A percentile compares a stretch with the other conserved stretches of the same genome.
Evolutionary conservation across 108 stramenopile genomes (phyloP).

Genomic region (Schizochytrium sp.): DNA sequence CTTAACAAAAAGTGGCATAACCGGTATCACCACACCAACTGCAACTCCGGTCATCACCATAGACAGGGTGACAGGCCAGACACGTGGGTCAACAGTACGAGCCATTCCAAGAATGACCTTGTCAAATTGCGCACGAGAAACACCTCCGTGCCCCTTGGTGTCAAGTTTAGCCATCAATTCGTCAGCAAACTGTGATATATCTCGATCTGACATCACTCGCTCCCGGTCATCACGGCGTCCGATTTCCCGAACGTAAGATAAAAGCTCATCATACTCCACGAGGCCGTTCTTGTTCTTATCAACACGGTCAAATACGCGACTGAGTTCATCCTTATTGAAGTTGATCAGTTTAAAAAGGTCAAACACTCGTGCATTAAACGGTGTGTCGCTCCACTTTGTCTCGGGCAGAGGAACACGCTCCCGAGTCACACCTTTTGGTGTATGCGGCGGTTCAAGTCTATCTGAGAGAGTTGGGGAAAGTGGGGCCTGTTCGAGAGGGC

Average conservation of each 20-base stretch:
- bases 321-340: slow-evolving; percentile 26
- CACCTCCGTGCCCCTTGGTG: neutral
- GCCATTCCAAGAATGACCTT: slow-evolving; percentile 36
- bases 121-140: slow-evolving; percentile 25
- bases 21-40: slow-evolving; percentile 83
- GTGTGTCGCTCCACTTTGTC: slow-evolving; percentile 54
- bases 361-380: slow-evolving; percentile 21
- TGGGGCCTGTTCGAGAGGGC: neutral
- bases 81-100: slow-evolving; percentile 62
- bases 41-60: slow-evolving; percentile 86
- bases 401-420: slow-evolving; percentile 18
- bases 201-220: slow-evolving; percentile 14
- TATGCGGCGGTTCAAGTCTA: neutral
- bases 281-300: slow-evolving; percentile 57
- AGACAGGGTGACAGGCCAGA: slow-evolving; percentile 80
- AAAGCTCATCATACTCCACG: slow-evolving; percentile 51
- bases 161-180: slow-evolving; percentile 46
- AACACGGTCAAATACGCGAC: slow-evolving; percentile 26
- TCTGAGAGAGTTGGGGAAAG: neutral
- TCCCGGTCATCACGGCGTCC: slow-evolving; percentile 38
- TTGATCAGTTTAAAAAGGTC: slow-evolving; percentile 53
- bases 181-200: neutral
- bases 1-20: slow-evolving; percentile 83
- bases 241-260: neutral
- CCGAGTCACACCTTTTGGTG: neutral